Base-by-base conservation (phyloP, 257 asterid species). In the Forsythia suspensa region DNA sequence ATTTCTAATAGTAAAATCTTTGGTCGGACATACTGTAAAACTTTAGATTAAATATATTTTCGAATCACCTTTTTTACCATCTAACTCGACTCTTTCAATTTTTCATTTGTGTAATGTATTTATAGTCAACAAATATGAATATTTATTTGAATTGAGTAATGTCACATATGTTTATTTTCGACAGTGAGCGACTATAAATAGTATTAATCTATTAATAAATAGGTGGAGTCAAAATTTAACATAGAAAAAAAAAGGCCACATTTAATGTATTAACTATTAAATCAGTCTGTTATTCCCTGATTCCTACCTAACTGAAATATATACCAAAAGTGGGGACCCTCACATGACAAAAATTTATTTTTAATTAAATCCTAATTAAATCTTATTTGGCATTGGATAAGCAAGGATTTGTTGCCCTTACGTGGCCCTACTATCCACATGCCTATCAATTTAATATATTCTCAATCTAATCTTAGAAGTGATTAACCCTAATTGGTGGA, bases 281-380 rank as follows among this genome's bases (percentile, higher is more conserved):
- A 16, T 55, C 3, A 55, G 16, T 55, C 8, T 55, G 65, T 38
- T 51, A 73, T 77, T 38, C 43, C 41, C 65, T n/a, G 61, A 59
- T 42, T 71, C 71, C 74, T 52, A 63, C 78, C 84, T 71, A 76
- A 71, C 77, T 12, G 48, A 71, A 55, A 61, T n/a, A 3, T 63
- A 34, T 59, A 55, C 76, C 39, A 57, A 69, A 69, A 21, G 82
- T 73, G 41, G 80, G 80, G 80, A 55, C 65, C 34, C 34, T 29
- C 34, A 29, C 34, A 29, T 29, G 34, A 1, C 34, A 29, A 48
- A 13, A 13, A 48, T 13, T 13, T 55, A 21, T 55, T 55, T 6
- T 55, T 4, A 55, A n/a, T 18, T 5, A n/a, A 55, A 18, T 18
- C 65, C 24, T 24, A 24, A 24, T 24, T 24, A 24, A 24, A n/a